A percentile compares a stretch with the other conserved stretches of the same genome.
Conservation (phyloP, 257 asterid species). For the Handroanthus guayacan region DNA sequence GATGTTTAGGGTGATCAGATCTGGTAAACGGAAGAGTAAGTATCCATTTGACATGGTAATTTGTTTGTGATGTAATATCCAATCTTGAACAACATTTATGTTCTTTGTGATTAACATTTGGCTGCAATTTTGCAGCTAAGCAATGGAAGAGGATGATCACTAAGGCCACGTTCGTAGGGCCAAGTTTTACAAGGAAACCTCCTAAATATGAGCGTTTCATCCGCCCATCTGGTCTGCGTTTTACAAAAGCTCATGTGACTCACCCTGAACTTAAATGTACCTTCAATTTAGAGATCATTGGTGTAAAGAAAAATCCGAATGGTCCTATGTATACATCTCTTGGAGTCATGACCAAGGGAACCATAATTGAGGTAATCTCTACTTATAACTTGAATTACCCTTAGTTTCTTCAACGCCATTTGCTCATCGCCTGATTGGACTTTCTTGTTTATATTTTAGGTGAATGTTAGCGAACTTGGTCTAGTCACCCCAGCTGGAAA, state of each 20-base stretch:
- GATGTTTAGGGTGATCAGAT: slow-evolving; percentile 93
- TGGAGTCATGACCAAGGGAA: slow-evolving; percentile 90
- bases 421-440: not conserved
- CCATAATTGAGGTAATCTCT: slow-evolving; percentile 80
- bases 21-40: slow-evolving; percentile 97
- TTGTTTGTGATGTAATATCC: not conserved
- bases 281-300: slow-evolving; percentile 88
- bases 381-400: not conserved
- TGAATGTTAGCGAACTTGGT: slow-evolving; percentile 92
- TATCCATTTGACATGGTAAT: slow-evolving; percentile 30
- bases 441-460: slow-evolving; percentile 53
- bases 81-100: not conserved
- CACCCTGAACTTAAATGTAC: slow-evolving; percentile 98
- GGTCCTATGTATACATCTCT: slow-evolving; percentile 96
- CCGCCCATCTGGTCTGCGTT: slow-evolving; percentile 89
- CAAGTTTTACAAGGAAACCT: slow-evolving; percentile 93
- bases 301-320: slow-evolving; percentile 95
- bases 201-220: slow-evolving; percentile 97
- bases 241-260: slow-evolving; percentile 93
- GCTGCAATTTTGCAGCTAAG: slow-evolving; percentile 64
- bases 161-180: slow-evolving; percentile 93
- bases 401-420: not conserved
- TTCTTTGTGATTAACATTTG: slow-evolving; percentile 21
- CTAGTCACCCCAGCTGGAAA: slow-evolving; percentile 98
- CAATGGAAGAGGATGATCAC: slow-evolving; percentile 99